Evolutionary conservation across 768 basidiomycete genomes (phyloP).

Genomic region (Xanthoconium purpureum): DNA sequence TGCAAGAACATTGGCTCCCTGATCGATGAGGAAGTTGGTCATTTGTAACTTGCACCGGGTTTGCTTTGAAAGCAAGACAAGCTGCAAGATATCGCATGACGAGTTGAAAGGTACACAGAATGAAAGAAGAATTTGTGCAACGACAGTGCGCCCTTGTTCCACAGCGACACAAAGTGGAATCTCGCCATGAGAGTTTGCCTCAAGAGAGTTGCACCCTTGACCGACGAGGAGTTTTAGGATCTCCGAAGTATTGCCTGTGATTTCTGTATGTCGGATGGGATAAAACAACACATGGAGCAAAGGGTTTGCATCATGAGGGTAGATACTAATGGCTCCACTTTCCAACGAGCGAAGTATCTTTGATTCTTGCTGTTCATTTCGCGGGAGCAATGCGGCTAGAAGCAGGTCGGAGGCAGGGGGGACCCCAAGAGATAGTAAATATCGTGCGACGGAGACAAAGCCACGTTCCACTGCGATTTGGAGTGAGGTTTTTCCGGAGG

Average conservation of each 20-base stretch:
- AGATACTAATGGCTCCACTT: neutral
- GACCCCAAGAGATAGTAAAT: neutral
- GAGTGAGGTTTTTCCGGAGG: neutral
- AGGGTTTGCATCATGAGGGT: too few relatives aligned
- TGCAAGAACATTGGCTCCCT: neutral
- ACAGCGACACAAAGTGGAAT: neutral
- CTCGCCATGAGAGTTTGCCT: neutral
- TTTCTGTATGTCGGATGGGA: too few relatives aligned
- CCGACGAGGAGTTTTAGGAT: neutral
- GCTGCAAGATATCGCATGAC: neutral
- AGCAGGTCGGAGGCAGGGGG: neutral
- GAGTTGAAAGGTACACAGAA: neutral
- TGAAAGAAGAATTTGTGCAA: neutral
- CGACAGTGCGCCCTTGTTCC: neutral
- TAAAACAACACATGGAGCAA: too few relatives aligned
- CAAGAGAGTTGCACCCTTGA: neutral
- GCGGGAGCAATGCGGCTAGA: neutral
- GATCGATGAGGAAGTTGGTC: neutral
- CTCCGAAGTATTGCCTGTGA: neutral
- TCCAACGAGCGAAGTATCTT: neutral
- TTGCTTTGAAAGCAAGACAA: neutral
- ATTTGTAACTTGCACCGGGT: neutral
- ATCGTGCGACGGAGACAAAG: neutral
- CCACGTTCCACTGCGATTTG: neutral
- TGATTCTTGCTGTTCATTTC: neutral